Conservation (phyloP, 805 yeast genomes). For the Zygosaccharomyces kombuchaensis region DNA sequence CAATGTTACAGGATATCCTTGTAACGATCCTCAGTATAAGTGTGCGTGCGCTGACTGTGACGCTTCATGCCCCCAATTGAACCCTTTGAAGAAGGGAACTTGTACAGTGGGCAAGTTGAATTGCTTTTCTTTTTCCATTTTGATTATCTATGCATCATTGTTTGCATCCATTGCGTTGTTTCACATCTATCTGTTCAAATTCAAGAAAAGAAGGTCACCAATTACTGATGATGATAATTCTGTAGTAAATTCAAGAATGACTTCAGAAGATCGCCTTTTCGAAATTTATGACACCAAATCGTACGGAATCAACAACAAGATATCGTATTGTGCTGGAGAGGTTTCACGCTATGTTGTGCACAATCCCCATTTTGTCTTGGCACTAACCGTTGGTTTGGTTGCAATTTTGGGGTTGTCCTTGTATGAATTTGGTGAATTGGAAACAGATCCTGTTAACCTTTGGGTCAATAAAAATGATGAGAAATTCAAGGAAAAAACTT, state of each 20-base stretch:
- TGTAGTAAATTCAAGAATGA: constrained; percentile 12
- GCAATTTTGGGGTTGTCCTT: constrained; percentile 37
- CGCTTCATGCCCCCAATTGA: constrained; percentile 67
- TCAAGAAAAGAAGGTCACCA: constrained; percentile 23
- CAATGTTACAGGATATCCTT: constrained; percentile 34
- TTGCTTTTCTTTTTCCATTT: constrained; percentile 65
- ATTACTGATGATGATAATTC: constrained; percentile 18
- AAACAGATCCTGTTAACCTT: constrained; percentile 72
- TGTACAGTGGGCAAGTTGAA: constrained; percentile 64
- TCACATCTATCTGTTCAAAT: constrained; percentile 21
- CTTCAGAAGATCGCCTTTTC: constrained; percentile 16
- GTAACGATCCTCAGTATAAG: constrained; percentile 60
- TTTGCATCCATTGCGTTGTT: constrained; percentile 24
- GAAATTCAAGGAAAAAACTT: constrained; percentile 61
- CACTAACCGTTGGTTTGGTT: constrained; percentile 37
- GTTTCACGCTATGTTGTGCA: constrained; percentile 58
- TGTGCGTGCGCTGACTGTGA: constrained; percentile 94
- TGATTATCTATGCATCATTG: constrained; percentile 45
- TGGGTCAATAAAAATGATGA: constrained; percentile 86
- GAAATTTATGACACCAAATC: constrained; percentile 20
- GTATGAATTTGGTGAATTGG: constrained; percentile 50
- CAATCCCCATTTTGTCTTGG: constrained; percentile 53
- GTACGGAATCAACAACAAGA: constrained; percentile 14
- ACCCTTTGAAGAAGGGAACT: constrained; percentile 37
- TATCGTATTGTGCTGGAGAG: constrained; percentile 39